phyloP scores from a whole-genome alignment of 768 basidiomycete species.

The Hericium alpestre region DNA sequence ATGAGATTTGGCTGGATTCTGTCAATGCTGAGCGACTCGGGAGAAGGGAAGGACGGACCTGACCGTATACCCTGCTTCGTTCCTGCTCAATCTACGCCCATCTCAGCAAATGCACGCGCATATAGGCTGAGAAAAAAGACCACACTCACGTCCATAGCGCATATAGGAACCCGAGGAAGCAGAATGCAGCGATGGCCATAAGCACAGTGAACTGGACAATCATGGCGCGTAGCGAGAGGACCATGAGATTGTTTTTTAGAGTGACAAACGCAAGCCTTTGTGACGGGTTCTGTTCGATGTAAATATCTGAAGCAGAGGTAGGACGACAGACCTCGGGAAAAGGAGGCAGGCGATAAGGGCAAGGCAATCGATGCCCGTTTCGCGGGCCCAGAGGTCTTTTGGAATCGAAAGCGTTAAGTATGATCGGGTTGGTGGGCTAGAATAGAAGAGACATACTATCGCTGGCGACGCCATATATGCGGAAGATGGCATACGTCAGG shows the following conservation, averaged over 20 bases:
- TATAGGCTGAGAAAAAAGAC: conserved; percentile 11
- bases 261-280: conserved; percentile 83
- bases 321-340: conserved; percentile 61
- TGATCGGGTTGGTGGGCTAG: neutral
- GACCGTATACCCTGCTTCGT: conserved; percentile 36
- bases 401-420: conserved; percentile 1
- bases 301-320: neutral
- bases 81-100: conserved; percentile 45
- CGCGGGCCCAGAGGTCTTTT: conserved; percentile 54
- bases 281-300: neutral
- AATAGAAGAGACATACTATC: conserved; percentile 33
- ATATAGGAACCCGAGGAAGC: conserved; percentile 88
- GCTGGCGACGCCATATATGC: conserved; percentile 68
- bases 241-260: conserved; percentile 70
- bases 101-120: neutral
- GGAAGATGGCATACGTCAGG: conserved; percentile 62
- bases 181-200: conserved; percentile 80
- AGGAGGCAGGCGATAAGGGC: conserved; percentile 84
- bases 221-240: conserved; percentile 83
- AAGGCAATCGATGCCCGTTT: conserved; percentile 70
- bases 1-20: conserved; percentile 53
- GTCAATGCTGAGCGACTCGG: neutral
- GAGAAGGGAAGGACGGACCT: conserved; percentile 21
- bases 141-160: conserved; percentile 78
- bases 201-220: conserved; percentile 78